phyloP scores from a whole-genome alignment of 176 grass and related monocot species.

The Dendrocalamus sinicus region DNA sequence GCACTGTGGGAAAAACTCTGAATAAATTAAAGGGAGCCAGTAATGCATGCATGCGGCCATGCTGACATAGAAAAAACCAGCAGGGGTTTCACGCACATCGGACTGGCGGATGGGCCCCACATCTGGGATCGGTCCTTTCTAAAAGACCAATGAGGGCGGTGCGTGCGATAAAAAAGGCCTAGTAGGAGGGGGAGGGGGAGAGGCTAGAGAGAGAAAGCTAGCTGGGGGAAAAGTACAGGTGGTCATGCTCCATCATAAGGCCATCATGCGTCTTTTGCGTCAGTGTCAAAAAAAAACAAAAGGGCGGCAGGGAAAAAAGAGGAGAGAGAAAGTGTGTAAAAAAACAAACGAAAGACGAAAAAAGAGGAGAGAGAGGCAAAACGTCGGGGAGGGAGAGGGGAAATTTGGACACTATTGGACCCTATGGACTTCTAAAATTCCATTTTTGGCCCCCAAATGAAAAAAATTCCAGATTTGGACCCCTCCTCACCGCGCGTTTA shows the following conservation, averaged over 20 bases:
- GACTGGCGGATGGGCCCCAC: conserved; percentile 13
- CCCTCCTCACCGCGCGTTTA: no score
- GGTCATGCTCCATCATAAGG: conserved; percentile 71
- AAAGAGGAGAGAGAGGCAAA: neutral
- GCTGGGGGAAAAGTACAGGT: conserved; percentile 12
- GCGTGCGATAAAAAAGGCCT: conserved; percentile 9
- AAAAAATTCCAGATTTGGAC: no score
- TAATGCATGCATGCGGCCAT: conserved; percentile 15
- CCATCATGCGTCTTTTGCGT: conserved; percentile 82
- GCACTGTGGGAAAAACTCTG: no score
- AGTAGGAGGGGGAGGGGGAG: neutral
- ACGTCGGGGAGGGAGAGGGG: neutral
- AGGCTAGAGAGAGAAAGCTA: neutral
- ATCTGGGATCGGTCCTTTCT: conserved; percentile 28
- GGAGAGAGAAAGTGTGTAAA: conserved; percentile 32
- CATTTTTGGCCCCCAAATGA: no score
- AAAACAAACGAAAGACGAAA: conserved; percentile 40
- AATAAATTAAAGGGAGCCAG: neutral
- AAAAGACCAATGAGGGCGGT: conserved; percentile 17
- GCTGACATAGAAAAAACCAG: neutral
- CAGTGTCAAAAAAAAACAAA: conserved; percentile 59
- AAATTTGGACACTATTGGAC: no score
- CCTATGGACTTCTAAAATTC: no score
- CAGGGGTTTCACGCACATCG: conserved; percentile 13
- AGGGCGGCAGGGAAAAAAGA: conserved; percentile 23